Percentiles rank a stretch among this genome's conserved stretches.
These are phyloP conservation scores for Lolium rigidum DNA, from an alignment of 176 grass and related monocot genomes.

Conservation along the genomic window DNA sequence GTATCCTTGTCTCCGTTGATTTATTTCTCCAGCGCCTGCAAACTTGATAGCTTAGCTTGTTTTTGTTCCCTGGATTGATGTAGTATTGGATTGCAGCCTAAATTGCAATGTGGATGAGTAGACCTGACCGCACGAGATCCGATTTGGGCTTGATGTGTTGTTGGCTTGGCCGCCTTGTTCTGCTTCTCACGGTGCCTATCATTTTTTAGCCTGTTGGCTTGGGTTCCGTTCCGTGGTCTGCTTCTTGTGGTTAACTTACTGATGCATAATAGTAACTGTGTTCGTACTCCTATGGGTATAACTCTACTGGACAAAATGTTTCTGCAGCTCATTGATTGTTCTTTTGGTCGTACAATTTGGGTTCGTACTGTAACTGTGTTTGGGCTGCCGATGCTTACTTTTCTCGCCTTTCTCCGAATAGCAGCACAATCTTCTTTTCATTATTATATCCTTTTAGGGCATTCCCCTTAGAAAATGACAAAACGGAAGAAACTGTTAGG, in stretches of 20 bases:
- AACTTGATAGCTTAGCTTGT: not conserved
- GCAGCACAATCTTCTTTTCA: not conserved
- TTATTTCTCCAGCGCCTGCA: not conserved
- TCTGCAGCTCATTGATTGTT: not conserved
- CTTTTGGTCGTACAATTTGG: not conserved
- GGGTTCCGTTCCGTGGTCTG: not conserved
- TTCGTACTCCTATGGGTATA: not conserved
- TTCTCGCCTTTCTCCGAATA: not conserved
- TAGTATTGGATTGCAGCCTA: not conserved
- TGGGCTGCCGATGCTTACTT: not conserved
- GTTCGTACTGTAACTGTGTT: not conserved
- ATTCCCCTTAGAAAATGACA: not conserved
- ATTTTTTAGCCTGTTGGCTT: not conserved
- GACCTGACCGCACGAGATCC: not conserved
- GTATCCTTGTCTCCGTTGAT: conserved; percentile 72
- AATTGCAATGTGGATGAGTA: conserved; percentile 35
- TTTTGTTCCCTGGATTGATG: conserved; percentile 19
- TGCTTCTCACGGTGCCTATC: not conserved
- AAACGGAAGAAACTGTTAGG: conserved; percentile 17
- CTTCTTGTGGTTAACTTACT: conserved; percentile 9
- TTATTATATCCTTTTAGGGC: conserved; percentile 5
- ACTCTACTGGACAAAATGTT: not conserved
- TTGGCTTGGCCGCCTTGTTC: not conserved
- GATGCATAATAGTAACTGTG: not conserved
- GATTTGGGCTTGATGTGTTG: not conserved